Evolutionary conservation across 2,329 filamentous ascomycete species (phyloP), one percentile per base, ranked within the genome.

Genomic region (Fusarium concolor): DNA sequence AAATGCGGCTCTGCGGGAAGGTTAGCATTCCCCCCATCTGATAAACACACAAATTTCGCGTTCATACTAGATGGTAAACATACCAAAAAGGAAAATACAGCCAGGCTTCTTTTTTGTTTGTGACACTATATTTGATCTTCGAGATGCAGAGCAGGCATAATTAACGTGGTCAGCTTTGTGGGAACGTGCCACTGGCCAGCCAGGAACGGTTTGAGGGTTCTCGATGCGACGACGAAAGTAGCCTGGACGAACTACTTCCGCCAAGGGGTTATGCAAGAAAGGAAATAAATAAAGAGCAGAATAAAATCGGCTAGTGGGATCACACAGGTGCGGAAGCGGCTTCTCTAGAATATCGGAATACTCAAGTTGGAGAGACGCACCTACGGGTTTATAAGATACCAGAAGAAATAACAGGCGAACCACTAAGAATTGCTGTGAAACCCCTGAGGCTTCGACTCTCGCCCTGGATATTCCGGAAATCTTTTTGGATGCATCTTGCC

Each of bases 1-100:
- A 10, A 6, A 22, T 62, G 58, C 26, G 59, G 59, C 59, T 62
- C 59, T 62, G 59, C 41, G 12, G 22, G 7, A 6, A 12, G 11
- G 18, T 62, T 44, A 62, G 41, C 15, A 20, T 33, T 17, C 46
- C 59, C 56, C 35, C 26, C 46, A 17, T 33, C 10, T 26, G 10
- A 4, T 31, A 26, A 28, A 20, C 12, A 39, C 14, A n/a, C 15
- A 35, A 17, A 4, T 52, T n/a, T 45, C 33, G 11, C 42, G 10
- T 20, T 35, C 33, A 39, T n/a, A 38, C 28, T 28, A 9, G 8
- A 31, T 20, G 31, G 24, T 12, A 39, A 11, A 28, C 56, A 6
- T 33, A 60, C 56, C 17, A n/a, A 14, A 26, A 22, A 22, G 15
- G 42, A 57, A 37, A 41, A 46, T 11, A 51, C n/a, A 43, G 18